Evolutionary conservation across 1,284 basidiomycete genomes (phyloP), one percentile per base, ranked within the genome.

Genomic region (Pascua guehoae): DNA sequence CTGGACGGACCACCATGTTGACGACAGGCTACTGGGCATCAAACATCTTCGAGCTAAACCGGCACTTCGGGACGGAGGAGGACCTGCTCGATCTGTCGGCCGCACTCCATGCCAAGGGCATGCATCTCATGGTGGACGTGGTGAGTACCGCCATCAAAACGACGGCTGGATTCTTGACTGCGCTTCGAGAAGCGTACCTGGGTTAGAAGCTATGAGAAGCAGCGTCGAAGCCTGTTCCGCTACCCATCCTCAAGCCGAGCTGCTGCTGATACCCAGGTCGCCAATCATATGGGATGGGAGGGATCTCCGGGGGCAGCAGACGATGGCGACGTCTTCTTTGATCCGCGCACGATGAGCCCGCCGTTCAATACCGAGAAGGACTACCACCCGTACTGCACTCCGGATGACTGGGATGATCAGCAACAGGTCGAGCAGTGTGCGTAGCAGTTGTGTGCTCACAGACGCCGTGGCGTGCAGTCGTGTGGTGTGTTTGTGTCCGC

Each of bases 91-190:
- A 72, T 43, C 72, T 82, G 5, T 73, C 76, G 2, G 57, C 63
- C 10, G 79, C 78, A 8, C 60, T 81, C 15, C 80, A 82, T 51
- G 58, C 63, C 10, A 64, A 78, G 18, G 77, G 73, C 39, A 82
- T 82, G 79, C 79, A 77, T 57, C 66, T 82, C 47, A 81, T 82
- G 79, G 77, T 81, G 2, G 79, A 81, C 57, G 76, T 81, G 36
- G 76, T 77, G 48, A 56, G 73, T 63, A 12, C 16, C 17, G 12
- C 32, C 40, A 32, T 32, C 24, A 32, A 32, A 32, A 32, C 24
- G 7, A 32, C 4, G 24, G 24, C 24, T 32, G 24, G 24, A 7
- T 32, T 32, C 24, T 32, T 32, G 24, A 32, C 24, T 32, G 24
- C 24, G 24, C 24, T 32, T 32, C 24, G 24, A 32, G 24, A 32